Conservation (phyloP, 2,329 filamentous ascomycete species). For the Fonsecaea multimorphosa region DNA sequence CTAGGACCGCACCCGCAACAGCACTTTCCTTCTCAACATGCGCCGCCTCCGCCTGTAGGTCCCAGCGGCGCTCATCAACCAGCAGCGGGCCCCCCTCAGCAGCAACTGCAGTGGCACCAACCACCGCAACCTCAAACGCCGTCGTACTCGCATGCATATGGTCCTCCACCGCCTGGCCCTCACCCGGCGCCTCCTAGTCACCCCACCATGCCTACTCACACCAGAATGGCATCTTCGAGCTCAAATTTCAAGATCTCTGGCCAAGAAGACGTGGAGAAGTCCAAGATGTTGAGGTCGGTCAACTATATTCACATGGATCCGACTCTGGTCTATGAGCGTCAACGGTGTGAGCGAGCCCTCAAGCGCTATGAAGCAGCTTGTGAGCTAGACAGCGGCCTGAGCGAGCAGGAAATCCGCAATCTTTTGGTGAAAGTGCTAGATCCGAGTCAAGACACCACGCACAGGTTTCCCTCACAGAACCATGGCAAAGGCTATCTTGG, state of each 20-base stretch:
- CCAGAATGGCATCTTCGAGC: conserved; percentile 24
- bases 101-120: conserved; percentile 4
- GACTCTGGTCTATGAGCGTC: conserved; percentile 80
- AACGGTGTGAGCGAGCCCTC: conserved; percentile 79
- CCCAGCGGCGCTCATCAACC: not conserved
- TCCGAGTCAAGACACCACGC: conserved; percentile 75
- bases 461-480: conserved; percentile 62
- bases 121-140: not conserved
- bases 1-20: not conserved
- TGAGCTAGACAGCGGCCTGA: conserved; percentile 75
- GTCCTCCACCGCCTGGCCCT: not conserved
- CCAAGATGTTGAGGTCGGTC: conserved; percentile 83
- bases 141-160: not conserved
- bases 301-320: conserved; percentile 80
- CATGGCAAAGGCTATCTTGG: conserved; percentile 63
- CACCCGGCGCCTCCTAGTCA: not conserved
- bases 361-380: conserved; percentile 86
- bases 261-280: conserved; percentile 71
- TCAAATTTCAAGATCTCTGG: conserved; percentile 31
- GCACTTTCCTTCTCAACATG: conserved; percentile 1
- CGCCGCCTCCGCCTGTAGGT: not conserved
- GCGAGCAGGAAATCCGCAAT: conserved; percentile 44
- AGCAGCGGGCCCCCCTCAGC: not conserved
- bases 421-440: conserved; percentile 67
- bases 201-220: conserved; percentile 1